Conservation (phyloP, 1,284 basidiomycete genomes). For the Apiotrichum brassicae region DNA sequence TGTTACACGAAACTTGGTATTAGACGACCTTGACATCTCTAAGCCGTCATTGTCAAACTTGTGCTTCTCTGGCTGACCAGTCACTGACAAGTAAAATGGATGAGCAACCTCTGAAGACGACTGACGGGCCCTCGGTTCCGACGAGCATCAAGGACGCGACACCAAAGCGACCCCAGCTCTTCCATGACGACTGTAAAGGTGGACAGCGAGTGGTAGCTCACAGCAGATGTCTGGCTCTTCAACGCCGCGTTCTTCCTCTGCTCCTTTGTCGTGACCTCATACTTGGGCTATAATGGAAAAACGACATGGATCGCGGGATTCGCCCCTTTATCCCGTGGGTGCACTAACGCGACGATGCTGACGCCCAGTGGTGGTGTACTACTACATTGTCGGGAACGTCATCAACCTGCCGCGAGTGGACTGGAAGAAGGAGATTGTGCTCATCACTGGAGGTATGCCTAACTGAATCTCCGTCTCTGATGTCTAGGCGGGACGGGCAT, state of each 20-base stretch:
- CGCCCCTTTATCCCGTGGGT: neutral
- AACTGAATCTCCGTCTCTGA: too few relatives aligned
- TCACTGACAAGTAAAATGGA: too few relatives aligned
- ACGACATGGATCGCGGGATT: neutral
- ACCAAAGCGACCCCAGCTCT: neutral
- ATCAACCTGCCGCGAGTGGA: neutral
- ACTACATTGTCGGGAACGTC: neutral
- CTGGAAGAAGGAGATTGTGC: conserved; percentile 77
- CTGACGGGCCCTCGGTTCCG: too few relatives aligned
- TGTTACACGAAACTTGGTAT: too few relatives aligned
- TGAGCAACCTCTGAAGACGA: too few relatives aligned
- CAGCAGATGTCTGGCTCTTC: neutral
- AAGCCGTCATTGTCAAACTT: too few relatives aligned
- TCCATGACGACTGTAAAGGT: conserved; percentile 1
- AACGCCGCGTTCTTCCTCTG: neutral
- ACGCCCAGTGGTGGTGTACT: neutral
- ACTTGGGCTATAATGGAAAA: neutral
- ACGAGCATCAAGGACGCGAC: neutral
- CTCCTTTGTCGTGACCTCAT: neutral
- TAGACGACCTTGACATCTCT: too few relatives aligned
- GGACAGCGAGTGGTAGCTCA: neutral
- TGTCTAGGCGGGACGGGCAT: conserved; percentile 75
- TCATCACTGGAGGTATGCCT: conserved; percentile 75
- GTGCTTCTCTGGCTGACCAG: too few relatives aligned
- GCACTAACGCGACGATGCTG: neutral